Percentiles rank a stretch among this genome's conserved stretches.
These are phyloP conservation scores for Chloris gayana DNA, from an alignment of 176 grass and related monocot genomes.

Conservation along the genomic window DNA sequence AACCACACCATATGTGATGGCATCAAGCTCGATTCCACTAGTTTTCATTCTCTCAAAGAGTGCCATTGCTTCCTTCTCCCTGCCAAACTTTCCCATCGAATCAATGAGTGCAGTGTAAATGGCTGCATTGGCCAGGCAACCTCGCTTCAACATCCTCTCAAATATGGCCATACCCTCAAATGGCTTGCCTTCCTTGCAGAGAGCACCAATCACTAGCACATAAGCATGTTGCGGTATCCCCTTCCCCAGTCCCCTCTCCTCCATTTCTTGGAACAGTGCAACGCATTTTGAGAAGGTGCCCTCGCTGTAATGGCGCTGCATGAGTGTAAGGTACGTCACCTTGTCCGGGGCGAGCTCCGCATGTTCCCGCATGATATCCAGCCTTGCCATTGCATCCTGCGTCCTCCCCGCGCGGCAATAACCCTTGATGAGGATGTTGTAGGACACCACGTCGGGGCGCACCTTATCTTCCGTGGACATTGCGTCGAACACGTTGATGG, in stretches of 20 bases:
- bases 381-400: conserved; percentile 48
- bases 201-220: conserved; percentile 57
- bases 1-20: conserved; percentile 69
- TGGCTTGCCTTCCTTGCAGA: conserved; percentile 73
- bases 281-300: conserved; percentile 53
- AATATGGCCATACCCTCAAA: conserved; percentile 77
- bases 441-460: conserved; percentile 61
- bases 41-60: conserved; percentile 82
- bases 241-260: conserved; percentile 64
- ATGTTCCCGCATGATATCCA: conserved; percentile 51
- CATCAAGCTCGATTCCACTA: conserved; percentile 58
- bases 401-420: conserved; percentile 62
- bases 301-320: conserved; percentile 73
- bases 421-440: conserved; percentile 88
- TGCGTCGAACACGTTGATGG: conserved; percentile 79
- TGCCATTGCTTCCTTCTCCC: conserved; percentile 59
- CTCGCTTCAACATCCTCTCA: conserved; percentile 68
- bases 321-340: conserved; percentile 77
- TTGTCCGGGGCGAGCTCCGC: conserved; percentile 60
- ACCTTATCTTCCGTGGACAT: conserved; percentile 59
- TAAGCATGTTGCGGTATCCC: conserved; percentile 81
- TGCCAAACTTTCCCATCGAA: conserved; percentile 58
- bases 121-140: conserved; percentile 58
- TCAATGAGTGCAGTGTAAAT: conserved; percentile 76
- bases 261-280: conserved; percentile 74